Evolutionary conservation across 805 yeast species (phyloP), one percentile per base, ranked within the genome.

Genomic region (Barnettozyma populi): DNA sequence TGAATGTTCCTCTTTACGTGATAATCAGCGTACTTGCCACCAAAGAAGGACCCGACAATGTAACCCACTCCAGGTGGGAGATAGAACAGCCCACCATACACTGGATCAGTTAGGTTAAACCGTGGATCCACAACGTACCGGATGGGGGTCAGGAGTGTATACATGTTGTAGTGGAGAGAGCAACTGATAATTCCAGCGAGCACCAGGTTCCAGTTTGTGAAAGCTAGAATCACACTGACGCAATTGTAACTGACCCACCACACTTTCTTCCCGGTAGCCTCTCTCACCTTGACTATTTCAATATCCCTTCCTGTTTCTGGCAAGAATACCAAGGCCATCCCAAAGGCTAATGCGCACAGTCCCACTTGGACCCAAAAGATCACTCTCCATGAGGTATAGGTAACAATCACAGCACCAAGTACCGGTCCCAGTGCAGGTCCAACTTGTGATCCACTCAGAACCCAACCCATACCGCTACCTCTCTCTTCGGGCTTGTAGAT

Each of bases 51-150:
- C 0, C 84, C 84, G 1, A 57, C 32, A 2, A 78, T 40, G 52
- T 75, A 77, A 0, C 85, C 85, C n/a, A 61, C 13, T 1, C 83
- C 84, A 0, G 84, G 82, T 4, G 83, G 74, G 4, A 79, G 57
- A 53, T 79, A 79, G 54, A 79, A 78, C 19, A 79, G 59, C 0
- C 80, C 73, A 36, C 80, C 76, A 48, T 68, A 69, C 2, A 79
- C 56, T 0, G 84, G 83, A 18, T 69, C 55, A 0, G 65, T 66
- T 27, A 79, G 60, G 37, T 72, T 55, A 62, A 78, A 79, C 47
- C 83, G 57, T 4, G 84, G 84, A 54, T 78, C 78, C 45, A 79
- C 70, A 9, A 79, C 79, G 39, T 72, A 69, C 52, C 82, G 60
- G 38, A 79, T 78, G 1, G 84, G 84, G 0, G 84, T 79, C 45